phyloP scores from a whole-genome alignment of 148 eudicot genomes.

The Tetragonia tetragonoides region DNA sequence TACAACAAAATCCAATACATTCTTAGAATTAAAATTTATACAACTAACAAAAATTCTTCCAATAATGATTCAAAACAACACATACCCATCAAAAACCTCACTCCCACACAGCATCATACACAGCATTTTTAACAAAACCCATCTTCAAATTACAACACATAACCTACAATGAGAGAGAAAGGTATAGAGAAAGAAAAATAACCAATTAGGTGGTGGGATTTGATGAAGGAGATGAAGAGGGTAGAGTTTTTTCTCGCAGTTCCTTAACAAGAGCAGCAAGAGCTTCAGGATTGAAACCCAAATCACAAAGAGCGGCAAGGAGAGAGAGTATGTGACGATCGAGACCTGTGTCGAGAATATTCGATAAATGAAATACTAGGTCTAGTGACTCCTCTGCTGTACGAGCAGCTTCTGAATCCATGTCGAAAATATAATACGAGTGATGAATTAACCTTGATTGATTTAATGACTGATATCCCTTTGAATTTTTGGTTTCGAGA shows the following conservation, averaged over 20 bases:
- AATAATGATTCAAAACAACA: neutral
- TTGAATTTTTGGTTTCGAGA: neutral
- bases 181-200: neutral
- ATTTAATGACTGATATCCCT: neutral
- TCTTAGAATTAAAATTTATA: no score
- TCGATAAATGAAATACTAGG: constrained; percentile 65
- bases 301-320: constrained; percentile 63
- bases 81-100: neutral
- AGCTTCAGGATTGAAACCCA: constrained; percentile 73
- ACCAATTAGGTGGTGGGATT: neutral
- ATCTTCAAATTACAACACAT: neutral
- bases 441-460: no score
- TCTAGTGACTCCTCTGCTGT: constrained; percentile 67
- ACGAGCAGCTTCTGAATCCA: constrained; percentile 61
- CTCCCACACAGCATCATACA: neutral
- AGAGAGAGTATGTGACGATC: constrained; percentile 80
- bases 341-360: constrained; percentile 65
- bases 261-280: constrained; percentile 78
- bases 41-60: neutral
- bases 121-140: neutral
- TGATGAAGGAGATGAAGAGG: neutral
- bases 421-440: constrained; percentile 14
- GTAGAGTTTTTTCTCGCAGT: constrained; percentile 28
- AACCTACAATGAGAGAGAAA: neutral
- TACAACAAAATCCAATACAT: neutral